Percentiles rank a stretch among this genome's conserved stretches.
These are phyloP conservation scores for Rhizophagus prolifer DNA, from an alignment of 192 early-diverging fungal species.

Conservation along the genomic window DNA sequence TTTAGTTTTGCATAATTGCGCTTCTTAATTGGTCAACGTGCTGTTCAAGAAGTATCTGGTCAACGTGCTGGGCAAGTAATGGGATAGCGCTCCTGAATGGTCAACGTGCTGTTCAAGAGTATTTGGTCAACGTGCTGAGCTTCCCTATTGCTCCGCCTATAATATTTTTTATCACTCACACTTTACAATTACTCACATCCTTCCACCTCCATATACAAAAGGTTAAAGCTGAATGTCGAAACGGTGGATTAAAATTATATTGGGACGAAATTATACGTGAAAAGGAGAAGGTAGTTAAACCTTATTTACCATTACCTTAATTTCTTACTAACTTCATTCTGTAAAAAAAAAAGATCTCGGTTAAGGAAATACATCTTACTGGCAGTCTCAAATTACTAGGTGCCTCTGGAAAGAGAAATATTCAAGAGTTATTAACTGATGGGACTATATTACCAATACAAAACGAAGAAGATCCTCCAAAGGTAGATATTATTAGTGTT, in stretches of 20 bases:
- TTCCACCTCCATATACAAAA: too few species aligned
- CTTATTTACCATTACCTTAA: not conserved
- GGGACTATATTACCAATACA: not conserved
- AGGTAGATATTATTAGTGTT: too few species aligned
- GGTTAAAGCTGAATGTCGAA: too few species aligned
- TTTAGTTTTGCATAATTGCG: not conserved
- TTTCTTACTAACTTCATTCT: not conserved
- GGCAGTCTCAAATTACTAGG: constrained; percentile 4
- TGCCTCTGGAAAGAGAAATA: constrained; percentile 8
- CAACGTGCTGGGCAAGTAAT: not conserved
- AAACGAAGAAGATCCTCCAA: too few species aligned
- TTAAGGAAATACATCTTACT: not conserved
- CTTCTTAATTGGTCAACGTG: not conserved
- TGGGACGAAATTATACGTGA: not conserved
- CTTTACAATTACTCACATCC: too few species aligned
- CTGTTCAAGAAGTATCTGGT: constrained; percentile 10
- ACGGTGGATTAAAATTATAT: not conserved
- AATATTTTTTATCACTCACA: too few species aligned
- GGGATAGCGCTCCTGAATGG: not conserved
- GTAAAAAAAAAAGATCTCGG: not conserved
- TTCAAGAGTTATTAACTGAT: not conserved
- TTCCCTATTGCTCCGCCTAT: not conserved
- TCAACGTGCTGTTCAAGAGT: not conserved
- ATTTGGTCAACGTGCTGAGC: not conserved
- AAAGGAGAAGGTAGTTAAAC: not conserved